These are phyloP conservation scores for Groenewaldozyma sp. DNA, from an alignment of 1,139 yeast genomes.

Conservation along the genomic window DNA sequence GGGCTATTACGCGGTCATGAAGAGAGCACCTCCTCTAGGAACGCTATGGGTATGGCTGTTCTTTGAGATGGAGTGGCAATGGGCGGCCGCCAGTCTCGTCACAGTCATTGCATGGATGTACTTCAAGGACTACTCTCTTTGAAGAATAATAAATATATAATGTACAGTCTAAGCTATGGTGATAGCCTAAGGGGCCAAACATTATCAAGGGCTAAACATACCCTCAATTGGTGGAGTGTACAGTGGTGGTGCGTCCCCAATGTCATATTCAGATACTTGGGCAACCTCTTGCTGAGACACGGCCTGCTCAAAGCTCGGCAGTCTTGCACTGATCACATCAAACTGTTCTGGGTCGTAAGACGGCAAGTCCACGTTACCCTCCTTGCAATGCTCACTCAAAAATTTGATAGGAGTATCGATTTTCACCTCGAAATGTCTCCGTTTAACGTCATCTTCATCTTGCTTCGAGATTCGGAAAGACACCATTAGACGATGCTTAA, in stretches of 20 bases:
- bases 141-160: not conserved
- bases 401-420: conserved; percentile 77
- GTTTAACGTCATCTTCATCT: conserved; percentile 43
- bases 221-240: conserved; percentile 1
- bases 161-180: too few species aligned
- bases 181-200: too few species aligned
- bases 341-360: conserved; percentile 34
- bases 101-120: conserved; percentile 26
- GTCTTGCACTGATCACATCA: not conserved
- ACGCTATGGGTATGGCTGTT: conserved; percentile 35
- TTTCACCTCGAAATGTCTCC: conserved; percentile 82
- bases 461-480: conserved; percentile 66
- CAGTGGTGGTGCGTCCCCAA: conserved; percentile 3
- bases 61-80: conserved; percentile 33
- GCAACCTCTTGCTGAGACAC: too few species aligned
- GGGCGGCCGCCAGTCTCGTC: conserved; percentile 25
- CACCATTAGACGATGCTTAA: conserved; percentile 69
- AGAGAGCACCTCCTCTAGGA: conserved; percentile 34
- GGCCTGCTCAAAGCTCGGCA: conserved; percentile 2
- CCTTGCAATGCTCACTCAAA: conserved; percentile 62
- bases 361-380: conserved; percentile 63
- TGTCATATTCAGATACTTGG: conserved; percentile 1
- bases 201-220: too few species aligned
- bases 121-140: conserved; percentile 19
- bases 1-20: conserved; percentile 33